phyloP scores from a whole-genome alignment of 1,139 yeast genomes.

The Candida albicans region DNA sequence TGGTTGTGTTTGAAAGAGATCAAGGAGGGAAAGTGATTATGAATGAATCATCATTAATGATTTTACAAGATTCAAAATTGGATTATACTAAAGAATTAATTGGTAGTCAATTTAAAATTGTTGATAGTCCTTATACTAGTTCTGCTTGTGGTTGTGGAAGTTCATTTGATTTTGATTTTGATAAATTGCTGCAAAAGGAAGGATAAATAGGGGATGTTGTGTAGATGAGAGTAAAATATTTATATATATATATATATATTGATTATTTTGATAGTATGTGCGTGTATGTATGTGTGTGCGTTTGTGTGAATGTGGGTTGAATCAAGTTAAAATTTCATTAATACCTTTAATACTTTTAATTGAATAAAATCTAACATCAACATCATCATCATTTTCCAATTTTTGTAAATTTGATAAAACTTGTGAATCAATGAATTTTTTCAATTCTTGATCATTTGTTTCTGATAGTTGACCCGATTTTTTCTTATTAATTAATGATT shows the following conservation, averaged over 20 bases:
- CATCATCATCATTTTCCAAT: slow-evolving; percentile 72
- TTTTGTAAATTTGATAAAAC: slow-evolving; percentile 67
- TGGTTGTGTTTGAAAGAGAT: slow-evolving; percentile 62
- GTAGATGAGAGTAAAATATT: background rate
- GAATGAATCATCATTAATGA: slow-evolving; percentile 78
- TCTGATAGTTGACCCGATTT: slow-evolving; percentile 15
- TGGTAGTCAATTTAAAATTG: slow-evolving; percentile 90
- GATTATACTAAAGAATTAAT: slow-evolving; percentile 92
- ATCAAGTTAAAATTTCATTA: slow-evolving; percentile 21
- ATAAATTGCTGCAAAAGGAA: slow-evolving; percentile 39
- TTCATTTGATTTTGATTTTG: slow-evolving; percentile 84
- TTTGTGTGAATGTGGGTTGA: background rate
- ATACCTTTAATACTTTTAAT: slow-evolving; percentile 52
- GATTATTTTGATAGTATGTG: background rate
- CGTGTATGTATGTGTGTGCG: background rate
- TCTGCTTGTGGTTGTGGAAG: slow-evolving; percentile 97
- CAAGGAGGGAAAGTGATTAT: slow-evolving; percentile 71
- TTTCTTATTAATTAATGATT: slow-evolving; percentile 39
- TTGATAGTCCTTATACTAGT: slow-evolving; percentile 86
- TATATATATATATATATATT: too few species aligned
- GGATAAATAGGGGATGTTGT: slow-evolving; percentile 11
- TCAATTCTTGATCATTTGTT: slow-evolving; percentile 23
- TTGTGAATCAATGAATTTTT: slow-evolving; percentile 49
- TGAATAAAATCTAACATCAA: slow-evolving; percentile 89
- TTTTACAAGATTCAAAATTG: slow-evolving; percentile 80